Conservation (phyloP, 768 basidiomycete genomes). For the Mycena vitilis region DNA sequence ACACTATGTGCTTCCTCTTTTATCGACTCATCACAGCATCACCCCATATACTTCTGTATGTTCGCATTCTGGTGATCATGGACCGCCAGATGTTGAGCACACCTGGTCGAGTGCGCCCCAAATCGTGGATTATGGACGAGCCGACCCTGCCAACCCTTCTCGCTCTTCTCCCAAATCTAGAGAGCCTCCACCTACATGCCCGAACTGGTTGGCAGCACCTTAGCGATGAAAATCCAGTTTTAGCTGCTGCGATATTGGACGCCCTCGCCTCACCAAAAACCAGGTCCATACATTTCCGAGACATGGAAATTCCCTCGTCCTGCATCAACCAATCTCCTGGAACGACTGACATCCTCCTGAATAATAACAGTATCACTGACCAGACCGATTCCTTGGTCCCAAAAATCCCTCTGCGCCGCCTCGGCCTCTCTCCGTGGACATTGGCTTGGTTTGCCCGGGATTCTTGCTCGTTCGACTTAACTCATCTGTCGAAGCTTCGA, state of each 20-base stretch:
- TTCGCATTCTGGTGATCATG: conserved; percentile 8
- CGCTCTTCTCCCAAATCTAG: neutral
- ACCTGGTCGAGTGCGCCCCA: neutral
- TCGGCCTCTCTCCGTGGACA: neutral
- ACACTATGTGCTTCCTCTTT: neutral
- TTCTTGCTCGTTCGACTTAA: neutral
- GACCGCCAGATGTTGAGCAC: neutral
- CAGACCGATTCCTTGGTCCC: neutral
- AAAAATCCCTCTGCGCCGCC: neutral
- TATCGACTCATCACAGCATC: neutral
- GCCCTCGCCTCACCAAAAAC: neutral
- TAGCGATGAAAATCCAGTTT: neutral
- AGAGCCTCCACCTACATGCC: conserved; percentile 4
- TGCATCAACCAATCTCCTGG: neutral
- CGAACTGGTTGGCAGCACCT: neutral
- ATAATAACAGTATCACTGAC: neutral
- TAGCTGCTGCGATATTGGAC: conserved; percentile 2
- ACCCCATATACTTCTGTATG: neutral
- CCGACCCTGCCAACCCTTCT: neutral
- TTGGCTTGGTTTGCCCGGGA: neutral
- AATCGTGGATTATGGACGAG: neutral
- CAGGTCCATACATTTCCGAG: conserved; percentile 9
- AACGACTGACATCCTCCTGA: neutral
- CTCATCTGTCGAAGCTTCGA: conserved; percentile 3
- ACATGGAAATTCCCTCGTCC: neutral